Conservation (phyloP, 306 rosid genomes). For the Fagus sylvatica region DNA sequence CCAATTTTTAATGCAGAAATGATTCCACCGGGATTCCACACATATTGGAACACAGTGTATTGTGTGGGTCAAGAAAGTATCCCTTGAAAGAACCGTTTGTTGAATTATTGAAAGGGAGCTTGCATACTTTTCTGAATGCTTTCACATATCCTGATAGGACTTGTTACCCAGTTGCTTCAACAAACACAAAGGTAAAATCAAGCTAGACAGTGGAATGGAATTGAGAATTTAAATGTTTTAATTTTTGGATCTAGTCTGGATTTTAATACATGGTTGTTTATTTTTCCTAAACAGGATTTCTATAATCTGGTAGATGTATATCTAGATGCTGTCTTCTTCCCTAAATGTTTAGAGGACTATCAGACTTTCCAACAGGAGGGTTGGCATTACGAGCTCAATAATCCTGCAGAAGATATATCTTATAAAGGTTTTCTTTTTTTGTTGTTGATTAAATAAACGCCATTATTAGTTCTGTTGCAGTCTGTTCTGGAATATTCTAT, state of each 20-base stretch:
- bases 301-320: conserved; percentile 94
- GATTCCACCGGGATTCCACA: conserved; percentile 99
- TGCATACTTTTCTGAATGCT: conserved; percentile 89
- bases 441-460: background rate
- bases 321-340: conserved; percentile 98
- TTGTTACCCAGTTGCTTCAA: conserved; percentile 96
- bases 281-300: conserved; percentile 66
- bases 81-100: conserved; percentile 96
- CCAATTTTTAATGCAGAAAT: conserved; percentile 46
- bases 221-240: conserved; percentile 8
- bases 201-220: conserved; percentile 1
- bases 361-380: conserved; percentile 98
- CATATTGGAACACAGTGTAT: conserved; percentile 93
- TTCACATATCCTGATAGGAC: conserved; percentile 98
- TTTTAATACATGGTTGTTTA: conserved; percentile 5
- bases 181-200: conserved; percentile 69
- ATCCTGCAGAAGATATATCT: conserved; percentile 87
- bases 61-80: conserved; percentile 94
- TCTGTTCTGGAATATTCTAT: conserved; percentile 1
- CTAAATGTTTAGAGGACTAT: conserved; percentile 79
- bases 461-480: background rate
- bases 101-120: conserved; percentile 88
- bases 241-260: background rate
- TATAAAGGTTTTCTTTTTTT: conserved; percentile 61
- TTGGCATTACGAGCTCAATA: conserved; percentile 95